Evolutionary conservation across 1,284 basidiomycete genomes (phyloP).

Genomic region (Leccinum cinnamomeum): DNA sequence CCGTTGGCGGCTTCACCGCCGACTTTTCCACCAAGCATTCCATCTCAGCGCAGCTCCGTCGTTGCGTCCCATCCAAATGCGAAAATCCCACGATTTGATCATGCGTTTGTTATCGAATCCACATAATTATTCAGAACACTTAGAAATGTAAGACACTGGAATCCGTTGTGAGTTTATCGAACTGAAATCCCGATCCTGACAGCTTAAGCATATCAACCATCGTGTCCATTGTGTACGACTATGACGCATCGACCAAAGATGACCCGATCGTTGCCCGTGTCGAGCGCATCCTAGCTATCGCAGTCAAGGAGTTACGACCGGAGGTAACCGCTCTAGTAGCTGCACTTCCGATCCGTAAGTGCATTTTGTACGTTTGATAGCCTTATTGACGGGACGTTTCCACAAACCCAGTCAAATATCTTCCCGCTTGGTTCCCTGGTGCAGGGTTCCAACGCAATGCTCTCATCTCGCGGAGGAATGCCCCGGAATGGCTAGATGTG

Average conservation of each 20-base stretch:
- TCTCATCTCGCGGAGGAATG: slow-evolving; percentile 4
- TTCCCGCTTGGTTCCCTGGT: slow-evolving; percentile 29
- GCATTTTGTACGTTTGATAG: background rate
- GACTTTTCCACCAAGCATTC: slow-evolving; percentile 32
- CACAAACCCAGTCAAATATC: slow-evolving; percentile 14
- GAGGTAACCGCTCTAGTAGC: slow-evolving; percentile 21
- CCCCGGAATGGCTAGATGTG: slow-evolving; percentile 14
- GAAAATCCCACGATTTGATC: slow-evolving; percentile 24
- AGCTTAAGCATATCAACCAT: slow-evolving; percentile 24
- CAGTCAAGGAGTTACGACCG: slow-evolving; percentile 18
- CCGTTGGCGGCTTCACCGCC: slow-evolving; percentile 29
- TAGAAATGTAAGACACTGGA: slow-evolving; percentile 18
- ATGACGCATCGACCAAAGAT: slow-evolving; percentile 13
- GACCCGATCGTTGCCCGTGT: slow-evolving; percentile 25
- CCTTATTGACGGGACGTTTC: background rate
- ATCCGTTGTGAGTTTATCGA: background rate
- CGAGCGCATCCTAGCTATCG: background rate
- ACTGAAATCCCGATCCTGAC: background rate
- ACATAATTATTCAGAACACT: slow-evolving; percentile 13
- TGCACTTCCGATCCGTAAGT: slow-evolving; percentile 23
- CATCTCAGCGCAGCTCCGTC: slow-evolving; percentile 15
- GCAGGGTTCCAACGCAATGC: slow-evolving; percentile 20
- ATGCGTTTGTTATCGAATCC: slow-evolving; percentile 9
- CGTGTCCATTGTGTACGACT: slow-evolving; percentile 28
- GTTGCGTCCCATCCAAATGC: slow-evolving; percentile 23